Evolutionary conservation across 2,329 filamentous ascomycete genomes (phyloP), one percentile per base, ranked within the genome.

Genomic region (Emergomyces pasteurianus): DNA sequence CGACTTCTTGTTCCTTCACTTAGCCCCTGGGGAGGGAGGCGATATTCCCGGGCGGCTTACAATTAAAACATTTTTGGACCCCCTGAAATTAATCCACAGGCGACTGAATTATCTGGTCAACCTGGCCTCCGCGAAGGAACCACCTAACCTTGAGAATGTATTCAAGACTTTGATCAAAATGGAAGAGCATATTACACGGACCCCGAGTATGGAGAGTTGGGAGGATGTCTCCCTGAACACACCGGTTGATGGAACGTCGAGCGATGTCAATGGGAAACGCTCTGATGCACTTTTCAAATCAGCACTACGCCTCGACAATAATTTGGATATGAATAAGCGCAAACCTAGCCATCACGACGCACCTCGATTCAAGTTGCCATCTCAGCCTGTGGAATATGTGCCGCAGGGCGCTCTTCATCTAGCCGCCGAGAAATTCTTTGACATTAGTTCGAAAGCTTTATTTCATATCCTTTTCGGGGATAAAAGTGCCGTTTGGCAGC

Each of bases 401-500:
- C 94, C 94, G 1, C 83, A 88, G 63, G 89, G 87, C 59, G 92
- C 95, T 83, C 84, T 86, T 58, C 81, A 83, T 65, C 82, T 87
- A 65, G 86, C 87, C 8, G 84, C 89, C 0, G 89, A 95, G 72
- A 85, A 89, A 63, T 83, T 90, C 65, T 96, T 95, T 72, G 88
- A 95, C 66, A 86, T 97, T 63, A 95, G 90, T 64, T 88, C 94
- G 54, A 97, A 99, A 73, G 90, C 90, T 0, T 85, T 96, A 61
- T 99, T 97, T 73, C 92, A 97, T 70, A 89, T 97, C 18, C 82
- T 99, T 58, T 99, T 97, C 73, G 94, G 94, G 43, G 94, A 99
- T 74, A 95, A 92, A 76, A 95, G 90, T 71, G 90, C 92, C 40
- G 86, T 97, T 46, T 99, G 96, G 75, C 90, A 94, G 67, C 86